Evolutionary conservation across 1,284 basidiomycete genomes (phyloP), one percentile per base, ranked within the genome.

Genomic region (Sphaerobolus stellatus): DNA sequence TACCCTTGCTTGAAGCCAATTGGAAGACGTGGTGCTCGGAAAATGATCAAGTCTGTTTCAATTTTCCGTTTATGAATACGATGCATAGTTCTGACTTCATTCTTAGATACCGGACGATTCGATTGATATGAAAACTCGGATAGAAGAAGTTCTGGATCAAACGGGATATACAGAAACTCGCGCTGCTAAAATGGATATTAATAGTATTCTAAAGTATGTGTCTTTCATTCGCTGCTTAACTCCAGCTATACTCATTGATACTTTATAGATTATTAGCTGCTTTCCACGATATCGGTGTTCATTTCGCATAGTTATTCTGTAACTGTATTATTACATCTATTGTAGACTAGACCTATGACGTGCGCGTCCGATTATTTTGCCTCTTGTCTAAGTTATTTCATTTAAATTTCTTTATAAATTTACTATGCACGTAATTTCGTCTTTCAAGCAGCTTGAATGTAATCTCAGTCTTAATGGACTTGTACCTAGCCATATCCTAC

Each of bases 1-100:
- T 91, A 66, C 91, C 95, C 63, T 92, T 99, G 89, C 71, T 98
- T 59, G 95, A 98, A 72, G 84, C 84, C 65, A 99, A 98, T 70
- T 91, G 91, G 79, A 85, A 86, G 70, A 97, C 94, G n/a, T 97
- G 92, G 90, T 89, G 92, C 65, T 84, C 93, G 3, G 81, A 92
- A 65, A 86, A 88, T 60, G 81, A 88, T 62, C 79, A 82, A 78
- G 90, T 90, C 59, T 58, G 77, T 14, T 33, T 44, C 44, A 34
- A 47, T 16, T 29, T 11, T 34, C 48, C 9, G 44, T 16, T 48
- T 46, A 41, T 61, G 51, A 43, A 64, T 61, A 22, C 59, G 48
- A 34, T 50, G 41, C n/a, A 38, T 50, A 5, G 58, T 36, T 58
- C 20, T 31, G 46, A 27, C 30, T 51, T 36, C 31, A 31, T 48